Evolutionary conservation across 139 green algal genomes (phyloP).

Genomic region (Diplosphaera chodatii): DNA sequence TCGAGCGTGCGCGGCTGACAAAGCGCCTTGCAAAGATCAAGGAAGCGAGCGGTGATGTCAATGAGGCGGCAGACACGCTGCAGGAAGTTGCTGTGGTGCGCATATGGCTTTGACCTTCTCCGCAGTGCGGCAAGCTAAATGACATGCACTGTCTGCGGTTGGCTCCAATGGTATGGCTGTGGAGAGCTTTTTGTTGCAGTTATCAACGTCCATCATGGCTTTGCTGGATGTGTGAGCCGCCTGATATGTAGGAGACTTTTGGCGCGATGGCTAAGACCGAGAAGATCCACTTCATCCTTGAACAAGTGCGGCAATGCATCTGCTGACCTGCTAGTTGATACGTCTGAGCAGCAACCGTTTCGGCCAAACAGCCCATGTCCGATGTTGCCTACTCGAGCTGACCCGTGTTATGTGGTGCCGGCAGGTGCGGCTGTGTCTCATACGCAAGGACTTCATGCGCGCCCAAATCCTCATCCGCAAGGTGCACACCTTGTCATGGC

Average conservation of each 20-base stretch:
- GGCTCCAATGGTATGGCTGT: too few species aligned
- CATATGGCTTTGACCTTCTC: background rate
- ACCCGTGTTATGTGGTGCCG: too few species aligned
- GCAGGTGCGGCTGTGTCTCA: slow-evolving; percentile 87
- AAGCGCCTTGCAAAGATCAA: slow-evolving; percentile 78
- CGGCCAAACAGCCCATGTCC: too few species aligned
- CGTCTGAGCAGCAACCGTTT: too few species aligned
- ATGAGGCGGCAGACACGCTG: slow-evolving; percentile 88
- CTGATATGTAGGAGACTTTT: slow-evolving; percentile 82
- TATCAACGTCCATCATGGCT: background rate
- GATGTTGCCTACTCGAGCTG: too few species aligned
- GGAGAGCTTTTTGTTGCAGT: background rate
- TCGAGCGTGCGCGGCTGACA: slow-evolving; percentile 92
- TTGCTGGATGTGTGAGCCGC: background rate
- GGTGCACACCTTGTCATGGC: slow-evolving; percentile 89
- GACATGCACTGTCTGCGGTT: too few species aligned
- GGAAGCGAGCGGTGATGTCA: slow-evolving; percentile 87
- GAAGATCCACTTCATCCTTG: slow-evolving; percentile 98
- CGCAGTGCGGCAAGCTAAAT: too few species aligned
- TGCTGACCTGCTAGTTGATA: too few species aligned
- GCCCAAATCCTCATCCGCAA: slow-evolving; percentile 40
- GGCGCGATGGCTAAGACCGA: slow-evolving; percentile 96
- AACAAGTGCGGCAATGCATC: slow-evolving; percentile 63
- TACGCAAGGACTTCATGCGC: slow-evolving; percentile 83
- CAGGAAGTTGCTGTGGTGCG: slow-evolving; percentile 93